Evolutionary conservation across 495 filamentous ascomycete species (phyloP).

Genomic region (Tuber aestivum): DNA sequence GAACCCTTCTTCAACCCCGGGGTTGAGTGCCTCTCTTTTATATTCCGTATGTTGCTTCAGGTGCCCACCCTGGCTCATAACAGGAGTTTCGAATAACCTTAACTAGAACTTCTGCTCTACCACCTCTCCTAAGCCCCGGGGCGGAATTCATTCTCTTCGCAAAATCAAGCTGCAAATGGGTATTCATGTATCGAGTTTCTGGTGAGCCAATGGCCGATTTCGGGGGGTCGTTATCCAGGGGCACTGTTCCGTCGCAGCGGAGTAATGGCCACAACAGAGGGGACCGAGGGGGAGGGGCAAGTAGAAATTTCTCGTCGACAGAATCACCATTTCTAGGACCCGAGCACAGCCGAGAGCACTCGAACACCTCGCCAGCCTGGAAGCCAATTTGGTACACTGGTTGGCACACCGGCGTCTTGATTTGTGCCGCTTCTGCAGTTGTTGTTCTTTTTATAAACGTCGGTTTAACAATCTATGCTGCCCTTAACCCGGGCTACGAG

Average conservation of each 20-base stretch:
- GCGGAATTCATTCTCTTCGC: not conserved
- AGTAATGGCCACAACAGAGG: not conserved
- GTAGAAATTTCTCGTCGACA: not conserved
- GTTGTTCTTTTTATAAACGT: not conserved
- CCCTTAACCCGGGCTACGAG: not conserved
- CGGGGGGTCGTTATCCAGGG: not conserved
- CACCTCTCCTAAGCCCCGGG: not conserved
- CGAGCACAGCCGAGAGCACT: not conserved
- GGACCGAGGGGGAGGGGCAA: not conserved
- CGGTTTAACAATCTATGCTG: not conserved
- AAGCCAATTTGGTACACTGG: not conserved
- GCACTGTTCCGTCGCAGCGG: not conserved
- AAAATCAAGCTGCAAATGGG: too few species aligned
- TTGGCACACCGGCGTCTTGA: slow-evolving; percentile 2
- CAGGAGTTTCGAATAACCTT: not conserved
- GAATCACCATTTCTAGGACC: not conserved
- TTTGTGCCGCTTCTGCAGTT: not conserved
- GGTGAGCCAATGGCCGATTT: not conserved
- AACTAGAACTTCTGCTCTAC: not conserved
- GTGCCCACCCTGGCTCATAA: not conserved
- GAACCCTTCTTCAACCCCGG: too few species aligned
- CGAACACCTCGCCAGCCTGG: not conserved
- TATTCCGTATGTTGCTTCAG: not conserved
- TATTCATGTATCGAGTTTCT: not conserved
- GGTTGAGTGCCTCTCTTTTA: too few species aligned